Base-by-base conservation (phyloP, 805 yeast genomes). In the Danielozyma ontarioensis region DNA sequence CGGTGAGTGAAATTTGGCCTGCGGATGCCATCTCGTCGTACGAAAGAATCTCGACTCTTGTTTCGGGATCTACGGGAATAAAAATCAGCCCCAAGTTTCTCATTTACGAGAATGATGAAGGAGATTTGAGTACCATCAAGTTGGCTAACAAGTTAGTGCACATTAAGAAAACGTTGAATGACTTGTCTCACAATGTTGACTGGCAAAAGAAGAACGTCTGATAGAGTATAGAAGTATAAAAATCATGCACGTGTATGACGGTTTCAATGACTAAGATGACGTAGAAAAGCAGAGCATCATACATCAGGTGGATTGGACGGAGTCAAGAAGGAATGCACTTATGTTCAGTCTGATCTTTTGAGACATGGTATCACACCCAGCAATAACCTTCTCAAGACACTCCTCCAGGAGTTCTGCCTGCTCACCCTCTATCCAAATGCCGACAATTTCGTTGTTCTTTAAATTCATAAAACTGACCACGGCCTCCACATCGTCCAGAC, bases 361-460 rank as follows among this genome's bases (percentile, higher is more conserved):
- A 16, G 77, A 62, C 62, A 70, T 63, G 7, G 41, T 45, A 39
- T 58, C 64, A 29, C 84, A 74, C 17, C 60, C 61, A n/a, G 59
- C 61, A 8, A 77, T 46, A 26, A 70, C 51, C 11, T 35, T 36
- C 17, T 42, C 41, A 33, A 57, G 40, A 25, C 27, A 31, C 7
- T 39, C 41, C 17, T 55, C 63, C 22, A 46, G 48, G 17, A 62
- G 34, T 5, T 44, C 42, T 11, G 40, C 42, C 22, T 40, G 49
- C 13, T 50, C 44, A 32, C 72, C 62, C 50, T 61, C 64, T 27
- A 58, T 50, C 78, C 83, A 72, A 27, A 81, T 50, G 3, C 86
- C 83, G 14, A 78, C 74, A 17, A 83, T 66, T 42, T 76, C 80
- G 41, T 70, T 68, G 35, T 67, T 62, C 42, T 73, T 73, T 50